Evolutionary conservation across 306 rosid species (phyloP).

Genomic region (Cucumis sativus): Cucumber_9930_V3 NC_026658.2:2213501-2214000

Average conservation of each 20-base stretch:
- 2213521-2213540: neutral
- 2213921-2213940: conserved; percentile 59
- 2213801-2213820: conserved; percentile 10
- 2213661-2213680: neutral
- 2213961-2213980: neutral
- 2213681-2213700: neutral
- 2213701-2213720: conserved; percentile 46
- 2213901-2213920: conserved; percentile 65
- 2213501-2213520: no score
- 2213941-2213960: conserved; percentile 65
- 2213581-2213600: neutral
- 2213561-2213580: neutral
- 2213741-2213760: conserved; percentile 97
- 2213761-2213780: conserved; percentile 91
- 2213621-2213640: no score
- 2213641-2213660: neutral
- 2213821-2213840: neutral
- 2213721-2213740: conserved; percentile 90
- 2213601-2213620: no score
- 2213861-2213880: neutral
- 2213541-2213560: neutral
- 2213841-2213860: neutral
- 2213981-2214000: neutral
- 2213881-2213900: conserved; percentile 91
- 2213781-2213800: conserved; percentile 86